Percentiles rank a stretch among this genome's conserved stretches.
Conservation (phyloP, 306 rosid genomes). For the Citrullus colocynthis region DNA sequence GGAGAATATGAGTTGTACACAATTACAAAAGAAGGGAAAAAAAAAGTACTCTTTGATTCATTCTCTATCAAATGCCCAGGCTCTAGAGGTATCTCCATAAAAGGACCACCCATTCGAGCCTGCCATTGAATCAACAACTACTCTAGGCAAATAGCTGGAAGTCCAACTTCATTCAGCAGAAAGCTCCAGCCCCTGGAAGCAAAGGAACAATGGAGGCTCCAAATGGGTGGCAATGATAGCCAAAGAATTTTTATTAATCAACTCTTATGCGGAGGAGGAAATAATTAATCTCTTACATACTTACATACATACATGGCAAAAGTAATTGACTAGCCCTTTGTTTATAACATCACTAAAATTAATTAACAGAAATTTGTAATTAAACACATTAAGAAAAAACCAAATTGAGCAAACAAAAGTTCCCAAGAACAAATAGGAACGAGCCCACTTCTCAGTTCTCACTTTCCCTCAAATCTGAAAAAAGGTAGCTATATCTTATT, state of each 20-base stretch:
- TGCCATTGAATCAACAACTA: not conserved
- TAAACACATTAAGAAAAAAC: not conserved
- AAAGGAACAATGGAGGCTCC: not conserved
- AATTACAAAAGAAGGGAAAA: not conserved
- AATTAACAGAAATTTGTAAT: not conserved
- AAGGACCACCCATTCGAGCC: not conserved
- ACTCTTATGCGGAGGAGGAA: not conserved
- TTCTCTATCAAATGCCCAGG: too few species aligned
- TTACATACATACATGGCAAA: not conserved
- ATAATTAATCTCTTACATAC: not conserved
- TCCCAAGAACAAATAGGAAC: not conserved
- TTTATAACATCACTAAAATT: not conserved
- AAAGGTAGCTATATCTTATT: not conserved
- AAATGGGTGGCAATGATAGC: not conserved
- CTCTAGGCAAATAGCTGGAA: not conserved
- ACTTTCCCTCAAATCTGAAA: not conserved
- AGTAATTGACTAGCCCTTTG: too few species aligned
- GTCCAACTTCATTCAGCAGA: not conserved
- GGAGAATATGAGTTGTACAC: too few species aligned
- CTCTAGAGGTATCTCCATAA: not conserved
- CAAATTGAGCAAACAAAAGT: not conserved
- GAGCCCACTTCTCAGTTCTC: not conserved
- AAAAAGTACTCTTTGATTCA: not conserved
- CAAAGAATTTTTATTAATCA: not conserved
- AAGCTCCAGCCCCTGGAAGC: not conserved